Evolutionary conservation across 176 grass and related monocot species (phyloP), one percentile per base, ranked within the genome.

Genomic region (Eragrostis nindensis): DNA sequence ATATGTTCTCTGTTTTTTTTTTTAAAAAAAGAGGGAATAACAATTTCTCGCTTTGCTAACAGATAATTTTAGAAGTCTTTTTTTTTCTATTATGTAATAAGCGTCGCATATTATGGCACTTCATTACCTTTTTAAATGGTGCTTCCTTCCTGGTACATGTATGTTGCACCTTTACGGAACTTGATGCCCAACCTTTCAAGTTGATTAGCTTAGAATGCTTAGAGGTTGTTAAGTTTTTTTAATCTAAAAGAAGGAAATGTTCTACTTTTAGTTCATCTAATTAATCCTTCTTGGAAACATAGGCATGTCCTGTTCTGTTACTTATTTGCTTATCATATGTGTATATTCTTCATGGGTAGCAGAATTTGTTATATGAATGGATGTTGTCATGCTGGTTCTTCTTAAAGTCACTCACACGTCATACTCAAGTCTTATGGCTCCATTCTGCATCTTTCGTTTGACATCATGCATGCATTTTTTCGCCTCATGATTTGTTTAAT

Each of bases 181-280:
- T 62, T 40, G n/a, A 74, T 72, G 27, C 49, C 42, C 16, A 81
- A 61, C 2, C 62, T 81, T 74, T 86, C 1, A 47, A 68, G 19
- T 82, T 68, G 42, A 49, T 54, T 83, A 21, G 19, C 46, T 64
- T 86, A 40, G 10, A 52, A 66, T 71, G 0, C 53, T 56, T 76
- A 46, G 71, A 32, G 39, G 7, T 22, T 48, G 42, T 24, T 11
- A 47, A 18, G 2, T 15, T 19, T 59, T 29, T 38, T 15, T 52
- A 29, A 47, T 39, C 19, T 38, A 1, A 60, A 68, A 50, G 0
- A 2, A 15, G 26, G 26, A 54, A 32, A 68, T 53, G 19, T 80
- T 66, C 14, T 21, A 62, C 45, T 71, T 68, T 61, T 54, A 42
- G 24, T 86, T 57, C 76, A 56, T 10, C 55, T 66, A 78, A 71